Conservation (phyloP, 805 yeast genomes). For the Metschnikowia lachancei region DNA sequence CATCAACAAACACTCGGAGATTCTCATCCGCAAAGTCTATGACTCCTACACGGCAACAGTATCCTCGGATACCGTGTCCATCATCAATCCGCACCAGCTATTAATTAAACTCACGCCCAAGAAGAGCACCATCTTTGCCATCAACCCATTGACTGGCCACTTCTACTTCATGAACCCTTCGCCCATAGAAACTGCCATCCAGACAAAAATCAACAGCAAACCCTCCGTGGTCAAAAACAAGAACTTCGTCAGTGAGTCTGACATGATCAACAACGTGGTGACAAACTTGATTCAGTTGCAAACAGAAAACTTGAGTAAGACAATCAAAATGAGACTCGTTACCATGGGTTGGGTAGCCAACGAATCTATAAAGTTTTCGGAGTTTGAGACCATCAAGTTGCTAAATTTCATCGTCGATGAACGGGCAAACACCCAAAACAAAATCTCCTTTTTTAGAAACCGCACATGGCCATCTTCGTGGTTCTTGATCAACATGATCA, state of each 20-base stretch:
- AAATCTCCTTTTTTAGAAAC: slow-evolving; percentile 43
- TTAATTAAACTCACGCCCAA: slow-evolving; percentile 31
- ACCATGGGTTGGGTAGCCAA: slow-evolving; percentile 71
- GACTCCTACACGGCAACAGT: slow-evolving; percentile 14
- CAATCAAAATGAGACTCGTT: slow-evolving; percentile 52
- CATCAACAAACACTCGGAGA: slow-evolving; percentile 39
- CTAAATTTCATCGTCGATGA: slow-evolving; percentile 30
- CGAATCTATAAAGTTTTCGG: slow-evolving; percentile 49
- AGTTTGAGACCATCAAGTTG: slow-evolving; percentile 46
- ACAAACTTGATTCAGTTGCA: slow-evolving; percentile 44
- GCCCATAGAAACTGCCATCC: slow-evolving; percentile 32
- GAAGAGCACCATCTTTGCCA: slow-evolving; percentile 36
- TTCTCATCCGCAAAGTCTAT: slow-evolving; percentile 28
- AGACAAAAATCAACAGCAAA: slow-evolving; percentile 32
- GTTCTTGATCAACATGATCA: slow-evolving; percentile 46
- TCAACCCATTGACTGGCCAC: slow-evolving; percentile 40
- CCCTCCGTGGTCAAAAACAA: slow-evolving; percentile 18
- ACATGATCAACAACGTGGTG: slow-evolving; percentile 32
- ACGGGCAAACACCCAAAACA: slow-evolving; percentile 18
- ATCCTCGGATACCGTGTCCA: slow-evolving; percentile 15
- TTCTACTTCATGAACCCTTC: slow-evolving; percentile 42
- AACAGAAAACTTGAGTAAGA: slow-evolving; percentile 47
- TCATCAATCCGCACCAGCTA: slow-evolving; percentile 35
- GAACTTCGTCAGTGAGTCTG: slow-evolving; percentile 29
- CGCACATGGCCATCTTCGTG: slow-evolving; percentile 57